Evolutionary conservation across 768 basidiomycete species (phyloP).

Genomic region (Glaciozyma martinii): DNA sequence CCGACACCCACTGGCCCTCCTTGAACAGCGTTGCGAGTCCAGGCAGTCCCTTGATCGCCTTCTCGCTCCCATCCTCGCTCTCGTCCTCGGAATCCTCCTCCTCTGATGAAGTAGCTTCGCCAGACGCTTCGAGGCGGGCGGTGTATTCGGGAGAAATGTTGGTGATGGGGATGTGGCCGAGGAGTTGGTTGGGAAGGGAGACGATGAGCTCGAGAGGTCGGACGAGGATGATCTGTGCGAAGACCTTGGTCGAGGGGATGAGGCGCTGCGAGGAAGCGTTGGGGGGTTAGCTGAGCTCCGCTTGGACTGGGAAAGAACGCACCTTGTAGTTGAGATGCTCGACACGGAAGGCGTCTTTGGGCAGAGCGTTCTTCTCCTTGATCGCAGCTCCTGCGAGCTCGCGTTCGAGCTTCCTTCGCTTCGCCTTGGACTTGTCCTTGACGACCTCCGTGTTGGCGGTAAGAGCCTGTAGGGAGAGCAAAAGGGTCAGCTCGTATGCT

Average conservation of each 20-base stretch:
- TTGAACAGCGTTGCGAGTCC: slow-evolving; percentile 66
- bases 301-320: slow-evolving; percentile 8
- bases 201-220: slow-evolving; percentile 81
- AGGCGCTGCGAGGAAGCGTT: slow-evolving; percentile 51
- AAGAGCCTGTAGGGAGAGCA: not conserved
- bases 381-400: slow-evolving; percentile 17
- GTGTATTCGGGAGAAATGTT: slow-evolving; percentile 77
- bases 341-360: slow-evolving; percentile 51
- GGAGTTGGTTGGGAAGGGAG: slow-evolving; percentile 90
- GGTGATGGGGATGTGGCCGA: slow-evolving; percentile 89
- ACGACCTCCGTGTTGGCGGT: slow-evolving; percentile 22
- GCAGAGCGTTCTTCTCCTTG: slow-evolving; percentile 39
- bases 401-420: slow-evolving; percentile 39
- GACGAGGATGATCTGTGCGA: slow-evolving; percentile 77
- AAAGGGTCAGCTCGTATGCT: not conserved
- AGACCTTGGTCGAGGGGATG: slow-evolving; percentile 69
- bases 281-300: not conserved
- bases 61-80: slow-evolving; percentile 34
- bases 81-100: slow-evolving; percentile 40
- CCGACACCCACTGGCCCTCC: slow-evolving; percentile 77
- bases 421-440: slow-evolving; percentile 42
- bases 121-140: slow-evolving; percentile 55
- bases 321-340: slow-evolving; percentile 94
- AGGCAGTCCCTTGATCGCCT: slow-evolving; percentile 44
- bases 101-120: slow-evolving; percentile 37